Evolutionary conservation across 108 stramenopile genomes (phyloP), one percentile per base, ranked within the genome.

Genomic region (Poteriospumella lacustris): DNA sequence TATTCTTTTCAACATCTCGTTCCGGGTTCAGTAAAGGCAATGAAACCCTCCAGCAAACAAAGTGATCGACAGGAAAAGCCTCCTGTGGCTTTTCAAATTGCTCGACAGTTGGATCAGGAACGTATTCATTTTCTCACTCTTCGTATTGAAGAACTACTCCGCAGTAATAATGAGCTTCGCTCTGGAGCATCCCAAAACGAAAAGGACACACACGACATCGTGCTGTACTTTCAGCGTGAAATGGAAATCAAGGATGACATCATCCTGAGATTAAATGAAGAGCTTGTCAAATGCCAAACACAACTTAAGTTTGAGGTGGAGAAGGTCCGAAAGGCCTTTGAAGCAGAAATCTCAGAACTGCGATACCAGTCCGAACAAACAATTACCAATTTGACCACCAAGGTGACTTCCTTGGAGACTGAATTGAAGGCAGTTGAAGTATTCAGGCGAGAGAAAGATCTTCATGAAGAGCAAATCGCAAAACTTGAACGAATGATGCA

Each of bases 171-270:
- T 42, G 76, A 72, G 1, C 44, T 88, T 15, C 60, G 77, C 59
- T 39, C 47, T 44, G 78, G 79, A 40, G 81, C 84, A 12, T 39
- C 70, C 36, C 84, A 85, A 79, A 83, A 78, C 9, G 87, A 88
- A 62, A 83, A 81, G 68, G 86, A 89, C 69, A 89, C 89, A 38
- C 85, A 87, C 34, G 87, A 89, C 68, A 87, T 89, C 28, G 86
- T 88, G 33, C 68, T 83, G n/a, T 89, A 88, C 58, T 88, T 89
- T 76, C 86, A 89, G 72, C 2, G 43, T 2, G 58, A 87, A 43
- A 78, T 89, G 80, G 88, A 88, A 42, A 76, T 44, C 12, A 88
- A 87, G 69, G 87, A 89, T 31, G 76, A 36, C 15, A 64, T 42
- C 9, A 88, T 88, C 42, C 56, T 70, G 5, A 43, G 60, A 67